Conservation (phyloP, 1,284 basidiomycete genomes). For the Papiliotrema laurentii region DNA sequence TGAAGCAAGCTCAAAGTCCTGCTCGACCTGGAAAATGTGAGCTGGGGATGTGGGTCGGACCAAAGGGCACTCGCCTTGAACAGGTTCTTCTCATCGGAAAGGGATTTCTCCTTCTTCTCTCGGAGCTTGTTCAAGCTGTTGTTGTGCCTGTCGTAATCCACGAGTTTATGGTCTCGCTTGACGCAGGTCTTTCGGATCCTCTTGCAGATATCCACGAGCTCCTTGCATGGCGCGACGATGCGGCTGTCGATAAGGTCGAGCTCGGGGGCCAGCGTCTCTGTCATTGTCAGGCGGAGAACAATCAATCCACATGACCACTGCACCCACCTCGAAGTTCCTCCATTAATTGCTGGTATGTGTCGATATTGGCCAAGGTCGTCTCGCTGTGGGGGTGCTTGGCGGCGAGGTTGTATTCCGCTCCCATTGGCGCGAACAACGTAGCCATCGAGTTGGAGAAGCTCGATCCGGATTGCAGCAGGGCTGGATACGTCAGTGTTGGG, state of each 20-base stretch:
- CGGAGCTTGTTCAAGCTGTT: constrained; percentile 90
- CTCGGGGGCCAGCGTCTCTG: constrained; percentile 73
- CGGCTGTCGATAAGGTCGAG: constrained; percentile 90
- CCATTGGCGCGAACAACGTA: constrained; percentile 72
- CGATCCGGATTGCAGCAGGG: constrained; percentile 71
- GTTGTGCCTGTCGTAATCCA: constrained; percentile 95
- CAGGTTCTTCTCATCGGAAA: constrained; percentile 89
- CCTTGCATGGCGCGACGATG: constrained; percentile 80
- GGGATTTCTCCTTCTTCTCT: constrained; percentile 93
- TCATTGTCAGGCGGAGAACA: background rate
- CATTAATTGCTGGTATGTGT: constrained; percentile 66
- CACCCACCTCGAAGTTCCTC: constrained; percentile 66
- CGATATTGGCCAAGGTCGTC: constrained; percentile 74
- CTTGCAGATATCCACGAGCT: constrained; percentile 82
- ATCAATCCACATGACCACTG: background rate
- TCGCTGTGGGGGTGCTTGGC: constrained; percentile 71
- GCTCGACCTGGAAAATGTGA: constrained; percentile 69
- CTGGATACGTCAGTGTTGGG: constrained; percentile 48
- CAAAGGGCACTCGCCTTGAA: constrained; percentile 81
- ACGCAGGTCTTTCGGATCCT: constrained; percentile 87
- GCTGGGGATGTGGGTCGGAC: constrained; percentile 3
- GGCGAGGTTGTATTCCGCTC: constrained; percentile 74
- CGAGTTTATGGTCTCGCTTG: constrained; percentile 95
- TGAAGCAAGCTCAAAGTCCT: constrained; percentile 92
- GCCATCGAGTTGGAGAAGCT: constrained; percentile 73